Percentiles rank a stretch among this genome's conserved stretches.
These are phyloP conservation scores for Triticum dicoccoides DNA, from an alignment of 176 grass and related monocot species.

Conservation along the genomic window DNA sequence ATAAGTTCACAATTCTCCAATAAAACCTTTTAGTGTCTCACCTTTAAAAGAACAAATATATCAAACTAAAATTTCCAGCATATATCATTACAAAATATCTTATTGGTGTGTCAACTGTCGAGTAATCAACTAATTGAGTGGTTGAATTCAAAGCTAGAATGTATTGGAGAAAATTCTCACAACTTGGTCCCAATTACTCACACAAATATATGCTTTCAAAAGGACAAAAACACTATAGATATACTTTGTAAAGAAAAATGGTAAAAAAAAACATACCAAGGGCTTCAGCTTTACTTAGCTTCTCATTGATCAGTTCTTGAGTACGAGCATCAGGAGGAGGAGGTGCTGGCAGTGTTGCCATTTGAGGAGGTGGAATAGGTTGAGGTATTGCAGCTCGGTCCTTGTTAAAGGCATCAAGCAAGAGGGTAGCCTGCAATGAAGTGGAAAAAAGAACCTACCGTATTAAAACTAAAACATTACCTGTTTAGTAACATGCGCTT, in stretches of 20 bases:
- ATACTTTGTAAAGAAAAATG: background rate
- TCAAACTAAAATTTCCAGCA: background rate
- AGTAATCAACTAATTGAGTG: background rate
- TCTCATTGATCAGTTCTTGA: constrained; percentile 98
- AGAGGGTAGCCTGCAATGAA: constrained; percentile 63
- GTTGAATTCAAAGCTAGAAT: background rate
- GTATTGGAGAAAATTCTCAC: background rate
- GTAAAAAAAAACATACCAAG: constrained; percentile 52
- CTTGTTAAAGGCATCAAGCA: constrained; percentile 93
- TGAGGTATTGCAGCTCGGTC: constrained; percentile 71
- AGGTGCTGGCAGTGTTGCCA: constrained; percentile 33
- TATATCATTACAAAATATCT: background rate
- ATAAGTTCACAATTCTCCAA: background rate
- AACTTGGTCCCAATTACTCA: background rate
- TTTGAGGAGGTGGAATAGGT: constrained; percentile 42
- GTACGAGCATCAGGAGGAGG: constrained; percentile 71
- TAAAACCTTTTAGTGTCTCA: background rate
- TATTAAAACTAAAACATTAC: constrained; percentile 2
- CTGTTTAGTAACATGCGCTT: background rate
- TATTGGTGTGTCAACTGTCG: background rate
- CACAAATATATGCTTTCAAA: background rate
- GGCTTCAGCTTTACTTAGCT: constrained; percentile 90
- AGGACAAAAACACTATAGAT: background rate
- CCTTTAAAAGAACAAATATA: background rate
- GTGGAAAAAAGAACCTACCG: background rate